phyloP scores from a whole-genome alignment of 2,329 filamentous ascomycete genomes.

The Epichloe sp. region DNA sequence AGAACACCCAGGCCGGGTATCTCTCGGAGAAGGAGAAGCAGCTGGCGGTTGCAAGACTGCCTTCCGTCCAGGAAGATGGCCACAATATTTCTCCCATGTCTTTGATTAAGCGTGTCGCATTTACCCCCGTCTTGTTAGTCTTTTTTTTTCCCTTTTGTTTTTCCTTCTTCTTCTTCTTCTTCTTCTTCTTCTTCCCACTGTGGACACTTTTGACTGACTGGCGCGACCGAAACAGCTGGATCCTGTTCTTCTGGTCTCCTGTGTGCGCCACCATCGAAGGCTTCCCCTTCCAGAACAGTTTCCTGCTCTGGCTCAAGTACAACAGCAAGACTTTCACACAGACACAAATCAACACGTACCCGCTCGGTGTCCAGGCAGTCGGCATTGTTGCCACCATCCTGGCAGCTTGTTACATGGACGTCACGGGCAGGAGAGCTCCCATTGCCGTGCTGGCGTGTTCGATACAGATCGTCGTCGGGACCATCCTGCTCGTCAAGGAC shows the following conservation, averaged over 20 bases:
- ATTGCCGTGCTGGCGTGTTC: neutral
- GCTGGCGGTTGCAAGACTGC: slow-evolving; percentile 20
- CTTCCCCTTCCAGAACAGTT: neutral
- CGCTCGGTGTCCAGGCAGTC: neutral
- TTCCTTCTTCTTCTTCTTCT: too few species aligned
- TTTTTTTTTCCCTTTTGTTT: too few species aligned
- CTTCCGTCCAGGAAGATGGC: neutral
- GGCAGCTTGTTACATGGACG: neutral
- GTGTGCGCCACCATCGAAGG: neutral
- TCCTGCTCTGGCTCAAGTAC: neutral
- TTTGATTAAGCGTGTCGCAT: neutral
- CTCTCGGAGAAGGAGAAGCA: slow-evolving; percentile 32
- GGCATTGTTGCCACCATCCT: neutral
- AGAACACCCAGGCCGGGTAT: slow-evolving; percentile 30
- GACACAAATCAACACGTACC: neutral
- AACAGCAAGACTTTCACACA: neutral
- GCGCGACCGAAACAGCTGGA: neutral
- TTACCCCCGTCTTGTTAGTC: neutral
- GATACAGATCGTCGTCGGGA: neutral
- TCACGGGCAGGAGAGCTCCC: neutral
- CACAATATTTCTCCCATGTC: neutral
- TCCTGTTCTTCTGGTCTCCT: neutral
- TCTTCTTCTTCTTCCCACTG: too few species aligned
- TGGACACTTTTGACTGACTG: neutral
- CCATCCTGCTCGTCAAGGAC: neutral